A percentile compares a stretch with the other conserved stretches of the same genome.
phyloP scores from a whole-genome alignment of 306 rosid species.

The Malus asiatica region DNA sequence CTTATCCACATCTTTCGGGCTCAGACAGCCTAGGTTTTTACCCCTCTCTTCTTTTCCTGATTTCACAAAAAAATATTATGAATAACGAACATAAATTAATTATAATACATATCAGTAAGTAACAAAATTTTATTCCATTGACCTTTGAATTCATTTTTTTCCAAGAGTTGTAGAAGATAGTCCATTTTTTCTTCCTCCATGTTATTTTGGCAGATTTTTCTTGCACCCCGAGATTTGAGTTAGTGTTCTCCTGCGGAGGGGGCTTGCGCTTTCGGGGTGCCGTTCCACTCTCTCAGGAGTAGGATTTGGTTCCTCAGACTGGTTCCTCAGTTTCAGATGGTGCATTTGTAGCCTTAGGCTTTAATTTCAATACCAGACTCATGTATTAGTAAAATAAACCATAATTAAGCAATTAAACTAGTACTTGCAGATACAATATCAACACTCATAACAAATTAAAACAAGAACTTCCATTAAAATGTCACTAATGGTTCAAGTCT shows the following conservation, averaged over 20 bases:
- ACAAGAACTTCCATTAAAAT: neutral
- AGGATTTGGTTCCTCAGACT: neutral
- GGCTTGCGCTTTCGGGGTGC: neutral
- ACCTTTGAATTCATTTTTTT: slow-evolving; percentile 39
- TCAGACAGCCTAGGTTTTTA: too few relatives aligned
- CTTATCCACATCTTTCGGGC: too few relatives aligned
- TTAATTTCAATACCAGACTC: neutral
- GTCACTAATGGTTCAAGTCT: neutral
- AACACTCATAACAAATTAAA: neutral
- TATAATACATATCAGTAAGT: neutral
- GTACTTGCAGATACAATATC: neutral
- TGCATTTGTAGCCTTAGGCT: neutral
- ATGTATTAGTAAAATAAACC: neutral
- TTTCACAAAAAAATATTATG: too few relatives aligned
- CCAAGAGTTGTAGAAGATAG: slow-evolving; percentile 25
- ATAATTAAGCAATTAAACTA: neutral
- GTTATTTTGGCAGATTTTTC: slow-evolving; percentile 21
- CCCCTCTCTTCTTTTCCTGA: too few relatives aligned
- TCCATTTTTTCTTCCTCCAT: slow-evolving; percentile 43
- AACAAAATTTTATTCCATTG: neutral
- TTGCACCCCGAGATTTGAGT: neutral
- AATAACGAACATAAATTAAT: neutral
- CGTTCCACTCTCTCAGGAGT: neutral
- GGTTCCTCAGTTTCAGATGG: neutral
- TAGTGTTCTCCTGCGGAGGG: neutral